A percentile compares a stretch with the other conserved stretches of the same genome.
Conservation (phyloP, 352 stramenopile genomes). For the Globisporangium spiculum region DNA sequence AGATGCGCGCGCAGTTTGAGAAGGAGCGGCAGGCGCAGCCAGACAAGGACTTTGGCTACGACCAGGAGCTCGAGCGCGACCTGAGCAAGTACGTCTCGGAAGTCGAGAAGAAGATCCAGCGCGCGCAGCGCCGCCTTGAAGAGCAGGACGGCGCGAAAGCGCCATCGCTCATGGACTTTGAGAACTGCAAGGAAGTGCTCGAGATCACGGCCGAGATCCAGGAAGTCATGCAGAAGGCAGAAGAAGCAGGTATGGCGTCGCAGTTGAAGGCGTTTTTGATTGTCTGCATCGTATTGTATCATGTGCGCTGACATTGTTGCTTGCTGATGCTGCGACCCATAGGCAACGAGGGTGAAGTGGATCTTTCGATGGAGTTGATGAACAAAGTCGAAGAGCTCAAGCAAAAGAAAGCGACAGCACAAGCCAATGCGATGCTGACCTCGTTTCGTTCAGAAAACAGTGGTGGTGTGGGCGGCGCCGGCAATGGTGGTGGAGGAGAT, state of each 20-base stretch:
- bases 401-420: slow-evolving; percentile 39
- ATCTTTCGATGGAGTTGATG: slow-evolving; percentile 58
- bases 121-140: slow-evolving; percentile 63
- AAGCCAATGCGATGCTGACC: slow-evolving; percentile 42
- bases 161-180: slow-evolving; percentile 43
- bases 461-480: too few relatives aligned
- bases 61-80: slow-evolving; percentile 62
- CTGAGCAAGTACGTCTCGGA: slow-evolving; percentile 60
- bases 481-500: background rate
- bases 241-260: slow-evolving; percentile 31
- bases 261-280: background rate
- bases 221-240: slow-evolving; percentile 51
- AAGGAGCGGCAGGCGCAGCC: slow-evolving; percentile 20
- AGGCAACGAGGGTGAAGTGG: slow-evolving; percentile 56
- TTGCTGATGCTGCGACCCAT: background rate
- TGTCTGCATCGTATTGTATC: background rate
- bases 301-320: background rate
- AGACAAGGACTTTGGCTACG: slow-evolving; percentile 57
- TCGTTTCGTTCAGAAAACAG: slow-evolving; percentile 30
- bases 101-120: slow-evolving; percentile 82
- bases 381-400: slow-evolving; percentile 65
- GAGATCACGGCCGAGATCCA: slow-evolving; percentile 76
- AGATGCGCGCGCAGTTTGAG: slow-evolving; percentile 65
- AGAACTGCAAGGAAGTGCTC: slow-evolving; percentile 62
- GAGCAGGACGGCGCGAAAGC: slow-evolving; percentile 55